Base-by-base conservation (phyloP, 2,329 filamentous ascomycete species). In the Ilyonectria robusta region DNA sequence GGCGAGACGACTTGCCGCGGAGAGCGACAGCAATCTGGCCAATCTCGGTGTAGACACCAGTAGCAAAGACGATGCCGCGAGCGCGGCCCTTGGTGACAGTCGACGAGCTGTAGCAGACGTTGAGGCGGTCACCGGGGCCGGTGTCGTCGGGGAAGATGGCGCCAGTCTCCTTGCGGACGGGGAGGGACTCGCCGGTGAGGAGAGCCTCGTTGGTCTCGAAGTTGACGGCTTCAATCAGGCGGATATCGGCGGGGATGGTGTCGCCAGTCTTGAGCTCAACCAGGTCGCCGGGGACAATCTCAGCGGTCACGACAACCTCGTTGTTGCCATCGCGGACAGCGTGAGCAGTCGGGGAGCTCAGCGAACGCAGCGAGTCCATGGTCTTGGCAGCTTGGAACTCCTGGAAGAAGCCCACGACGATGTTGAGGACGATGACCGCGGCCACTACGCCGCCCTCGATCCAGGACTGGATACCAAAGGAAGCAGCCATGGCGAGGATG, bases 151-250 rank as follows among this genome's bases (percentile, higher is more conserved):
- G 69, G 37, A 85, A 84, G 29, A 84, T 83, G 23, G 78, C 76
- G 23, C 81, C 77, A 7, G 84, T 76, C 72, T 86, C 81, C 80
- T 91, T 88, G 76, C 82, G 83, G 2, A 89, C 86, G 19, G 89
- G 89, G 0, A 90, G 81, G 9, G 89, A 90, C 77, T 92, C 89
- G 55, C 89, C 89, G 2, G 89, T 92, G 13, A 91, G 83, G 21
- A 90, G 83, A 1, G 89, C 88, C 76, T 91, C 89, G 67, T 94
- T 91, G 69, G 89, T 91, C 72, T 91, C 89, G 47, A 91, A 86
- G 78, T 93, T 93, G 81, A 92, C 86, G 26, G 84, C 86, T 68
- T 90, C 86, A 42, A 89, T 72, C 2, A 87, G 75, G 57, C 88
- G 83, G 7, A 91, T 77, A 71, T 91, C 89, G 4, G 88, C 89